Conservation (phyloP, 1,139 yeast species). For the Hanseniaspora gamundiae region DNA sequence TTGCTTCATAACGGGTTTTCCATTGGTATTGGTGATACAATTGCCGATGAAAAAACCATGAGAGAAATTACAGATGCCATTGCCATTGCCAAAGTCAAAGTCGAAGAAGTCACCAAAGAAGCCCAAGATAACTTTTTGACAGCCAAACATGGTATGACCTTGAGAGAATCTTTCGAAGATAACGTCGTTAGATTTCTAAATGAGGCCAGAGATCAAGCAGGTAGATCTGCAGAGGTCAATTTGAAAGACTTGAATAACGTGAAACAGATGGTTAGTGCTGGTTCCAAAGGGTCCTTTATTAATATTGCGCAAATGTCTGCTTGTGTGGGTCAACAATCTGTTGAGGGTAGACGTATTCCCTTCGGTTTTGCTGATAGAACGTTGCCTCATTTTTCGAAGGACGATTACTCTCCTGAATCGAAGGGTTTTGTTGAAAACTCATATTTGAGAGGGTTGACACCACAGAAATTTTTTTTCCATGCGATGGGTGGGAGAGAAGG, state of each 20-base stretch:
- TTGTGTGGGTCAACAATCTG: constrained; percentile 99
- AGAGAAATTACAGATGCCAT: constrained; percentile 84
- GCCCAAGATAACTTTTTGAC: constrained; percentile 83
- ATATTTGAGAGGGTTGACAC: constrained; percentile 92
- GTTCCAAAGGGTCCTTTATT: constrained; percentile 98
- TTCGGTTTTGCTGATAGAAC: constrained; percentile 95
- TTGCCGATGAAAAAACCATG: constrained; percentile 97
- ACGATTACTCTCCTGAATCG: constrained; percentile 95
- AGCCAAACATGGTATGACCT: constrained; percentile 99
- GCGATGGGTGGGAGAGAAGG: constrained; percentile 99
- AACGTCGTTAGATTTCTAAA: constrained; percentile 90
- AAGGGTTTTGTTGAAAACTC: constrained; percentile 98
- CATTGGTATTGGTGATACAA: constrained; percentile 98
- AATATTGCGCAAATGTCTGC: constrained; percentile 99
- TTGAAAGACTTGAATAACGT: constrained; percentile 90
- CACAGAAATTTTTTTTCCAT: constrained; percentile 98
- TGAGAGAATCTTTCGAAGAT: constrained; percentile 96
- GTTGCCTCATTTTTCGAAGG: constrained; percentile 94
- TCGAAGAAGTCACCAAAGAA: constrained; percentile 80
- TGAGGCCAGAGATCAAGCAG: constrained; percentile 98
- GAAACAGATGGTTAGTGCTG: constrained; percentile 98
- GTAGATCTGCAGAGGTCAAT: constrained; percentile 95
- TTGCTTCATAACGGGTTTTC: constrained; percentile 92
- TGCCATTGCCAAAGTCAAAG: constrained; percentile 83
- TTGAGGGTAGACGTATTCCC: constrained; percentile 98